Evolutionary conservation across 2,329 filamentous ascomycete genomes (phyloP).

Genomic region (Aspergillus udagawae): DNA sequence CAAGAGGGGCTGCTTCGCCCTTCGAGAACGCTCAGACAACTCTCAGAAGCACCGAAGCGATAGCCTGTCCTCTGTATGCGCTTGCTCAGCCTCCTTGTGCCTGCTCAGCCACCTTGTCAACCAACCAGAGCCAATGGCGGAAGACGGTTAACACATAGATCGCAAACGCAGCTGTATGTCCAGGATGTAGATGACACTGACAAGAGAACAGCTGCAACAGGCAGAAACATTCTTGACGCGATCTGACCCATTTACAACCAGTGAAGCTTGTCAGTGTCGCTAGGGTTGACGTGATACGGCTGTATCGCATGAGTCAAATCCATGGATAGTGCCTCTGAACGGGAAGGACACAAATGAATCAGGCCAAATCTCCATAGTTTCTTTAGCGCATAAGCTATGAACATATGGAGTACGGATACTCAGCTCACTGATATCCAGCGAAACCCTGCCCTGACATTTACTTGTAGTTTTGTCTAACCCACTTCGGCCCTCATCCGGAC

Average conservation of each 20-base stretch:
- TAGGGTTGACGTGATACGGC: background rate
- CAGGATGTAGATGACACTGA: background rate
- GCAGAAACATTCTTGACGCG: background rate
- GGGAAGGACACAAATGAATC: too few species aligned
- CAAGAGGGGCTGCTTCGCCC: background rate
- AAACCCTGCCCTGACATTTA: background rate
- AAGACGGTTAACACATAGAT: background rate
- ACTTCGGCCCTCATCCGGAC: background rate
- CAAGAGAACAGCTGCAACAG: background rate
- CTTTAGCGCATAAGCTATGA: background rate
- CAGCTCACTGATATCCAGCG: background rate
- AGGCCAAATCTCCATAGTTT: background rate
- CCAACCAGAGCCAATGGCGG: background rate
- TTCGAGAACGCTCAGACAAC: too few species aligned
- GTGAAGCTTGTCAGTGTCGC: background rate
- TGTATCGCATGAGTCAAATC: too few species aligned
- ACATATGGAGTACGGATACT: background rate
- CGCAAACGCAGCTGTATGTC: background rate
- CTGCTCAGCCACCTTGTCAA: background rate
- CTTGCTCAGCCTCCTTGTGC: background rate
- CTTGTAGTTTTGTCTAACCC: background rate
- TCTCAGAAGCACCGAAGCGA: background rate
- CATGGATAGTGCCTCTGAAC: too few species aligned
- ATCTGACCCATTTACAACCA: background rate
- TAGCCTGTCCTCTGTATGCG: background rate